phyloP scores from a whole-genome alignment of 768 basidiomycete species.

The Phlebiopsis flavidoalba region DNA sequence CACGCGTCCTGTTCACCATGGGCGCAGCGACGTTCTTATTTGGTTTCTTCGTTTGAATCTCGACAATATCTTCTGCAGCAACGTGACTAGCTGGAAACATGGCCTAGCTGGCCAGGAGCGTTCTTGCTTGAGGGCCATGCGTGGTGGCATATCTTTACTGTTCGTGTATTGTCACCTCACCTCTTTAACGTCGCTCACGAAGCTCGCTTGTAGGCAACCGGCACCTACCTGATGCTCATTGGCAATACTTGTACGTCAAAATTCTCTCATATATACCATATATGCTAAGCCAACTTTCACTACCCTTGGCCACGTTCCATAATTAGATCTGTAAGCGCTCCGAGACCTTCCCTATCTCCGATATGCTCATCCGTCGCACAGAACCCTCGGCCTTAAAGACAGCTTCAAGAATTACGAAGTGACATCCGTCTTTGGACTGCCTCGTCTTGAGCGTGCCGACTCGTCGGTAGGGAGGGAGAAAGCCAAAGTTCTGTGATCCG shows the following conservation, averaged over 20 bases:
- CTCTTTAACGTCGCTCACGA: neutral
- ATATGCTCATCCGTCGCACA: conserved; percentile 17
- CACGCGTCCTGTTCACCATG: conserved; percentile 38
- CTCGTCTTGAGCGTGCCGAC: conserved; percentile 24
- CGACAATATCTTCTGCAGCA: conserved; percentile 71
- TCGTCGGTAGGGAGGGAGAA: neutral
- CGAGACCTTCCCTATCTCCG: neutral
- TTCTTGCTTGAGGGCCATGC: conserved; percentile 72
- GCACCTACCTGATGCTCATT: conserved; percentile 29
- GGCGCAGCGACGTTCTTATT: conserved; percentile 54
- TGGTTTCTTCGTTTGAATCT: conserved; percentile 75
- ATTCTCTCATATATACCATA: neutral
- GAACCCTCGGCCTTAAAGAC: conserved; percentile 60
- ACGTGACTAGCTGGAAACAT: conserved; percentile 51
- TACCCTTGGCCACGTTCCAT: neutral
- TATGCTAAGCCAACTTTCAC: neutral
- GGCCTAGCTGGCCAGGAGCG: conserved; percentile 55
- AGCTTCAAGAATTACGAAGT: conserved; percentile 45
- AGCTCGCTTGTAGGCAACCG: conserved; percentile 18
- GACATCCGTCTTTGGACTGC: conserved; percentile 39
- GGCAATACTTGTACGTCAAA: conserved; percentile 28
- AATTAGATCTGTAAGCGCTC: conserved; percentile 9
- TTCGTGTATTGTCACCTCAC: conserved; percentile 23
- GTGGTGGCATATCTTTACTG: conserved; percentile 73
- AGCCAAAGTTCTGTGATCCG: neutral